Evolutionary conservation across 2,329 filamentous ascomycete genomes (phyloP).

Genomic region (Phaeosphaeria sp.): DNA sequence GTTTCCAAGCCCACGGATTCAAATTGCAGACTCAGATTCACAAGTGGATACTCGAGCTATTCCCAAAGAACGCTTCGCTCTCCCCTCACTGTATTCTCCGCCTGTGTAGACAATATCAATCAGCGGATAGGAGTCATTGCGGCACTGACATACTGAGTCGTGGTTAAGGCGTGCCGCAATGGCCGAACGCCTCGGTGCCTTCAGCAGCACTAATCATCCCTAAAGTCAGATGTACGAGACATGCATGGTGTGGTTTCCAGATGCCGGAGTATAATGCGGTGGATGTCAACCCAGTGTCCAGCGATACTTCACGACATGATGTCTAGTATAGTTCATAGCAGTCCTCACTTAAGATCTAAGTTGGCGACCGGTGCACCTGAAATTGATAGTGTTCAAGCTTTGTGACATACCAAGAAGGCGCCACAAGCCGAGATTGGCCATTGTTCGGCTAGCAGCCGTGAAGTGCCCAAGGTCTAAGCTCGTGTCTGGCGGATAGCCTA

Average conservation of each 20-base stretch:
- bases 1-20: neutral
- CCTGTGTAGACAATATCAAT: conserved; percentile 1
- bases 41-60: conserved; percentile 9
- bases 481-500: conserved; percentile 5
- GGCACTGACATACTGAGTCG: neutral
- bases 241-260: neutral
- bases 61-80: conserved; percentile 12
- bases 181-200: neutral
- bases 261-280: neutral
- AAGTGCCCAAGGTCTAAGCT: conserved; percentile 7
- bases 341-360: neutral
- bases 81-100: conserved; percentile 24
- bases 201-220: neutral
- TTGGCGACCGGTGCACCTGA: neutral
- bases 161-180: neutral
- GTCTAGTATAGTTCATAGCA: neutral
- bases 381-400: neutral
- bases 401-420: neutral
- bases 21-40: neutral
- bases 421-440: conserved; percentile 1
- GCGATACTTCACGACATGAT: neutral
- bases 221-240: neutral
- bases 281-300: neutral
- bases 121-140: neutral
- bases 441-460: conserved; percentile 16